phyloP scores from a whole-genome alignment of 805 yeast genomes.

The Torulaspora indica region DNA sequence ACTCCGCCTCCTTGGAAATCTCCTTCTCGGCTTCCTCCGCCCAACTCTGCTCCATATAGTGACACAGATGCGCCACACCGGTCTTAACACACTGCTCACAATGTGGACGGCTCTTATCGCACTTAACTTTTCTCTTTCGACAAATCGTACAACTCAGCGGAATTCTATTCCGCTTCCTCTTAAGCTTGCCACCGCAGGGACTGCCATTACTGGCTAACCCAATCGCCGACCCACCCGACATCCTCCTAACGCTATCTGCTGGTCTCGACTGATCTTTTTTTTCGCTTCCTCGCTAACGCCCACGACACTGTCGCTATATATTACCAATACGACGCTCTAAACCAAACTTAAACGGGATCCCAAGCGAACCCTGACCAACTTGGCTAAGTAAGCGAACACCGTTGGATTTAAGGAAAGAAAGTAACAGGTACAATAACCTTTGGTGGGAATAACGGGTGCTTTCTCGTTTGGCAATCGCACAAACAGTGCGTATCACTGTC shows the following conservation, averaged over 20 bases:
- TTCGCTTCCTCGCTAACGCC: background rate
- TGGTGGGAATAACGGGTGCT: constrained; percentile 5
- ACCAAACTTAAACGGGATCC: background rate
- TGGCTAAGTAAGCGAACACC: background rate
- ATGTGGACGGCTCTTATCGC: constrained; percentile 50
- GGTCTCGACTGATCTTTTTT: no score
- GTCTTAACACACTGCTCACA: constrained; percentile 54
- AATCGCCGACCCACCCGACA: constrained; percentile 12
- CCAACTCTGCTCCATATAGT: constrained; percentile 58
- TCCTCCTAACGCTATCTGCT: no score
- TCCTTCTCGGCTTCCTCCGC: constrained; percentile 47
- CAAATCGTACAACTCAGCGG: constrained; percentile 47
- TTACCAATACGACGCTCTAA: background rate
- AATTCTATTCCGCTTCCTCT: constrained; percentile 44
- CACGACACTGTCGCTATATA: background rate
- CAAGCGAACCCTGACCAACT: background rate
- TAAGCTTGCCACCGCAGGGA: constrained; percentile 16
- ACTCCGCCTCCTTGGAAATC: constrained; percentile 44
- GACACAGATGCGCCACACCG: constrained; percentile 55
- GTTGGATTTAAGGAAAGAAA: constrained; percentile 3
- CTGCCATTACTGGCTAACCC: constrained; percentile 2
- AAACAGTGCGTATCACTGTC: background rate
- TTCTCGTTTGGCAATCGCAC: constrained; percentile 3
- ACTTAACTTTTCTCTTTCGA: constrained; percentile 47
- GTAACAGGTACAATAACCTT: background rate